Evolutionary conservation across 108 stramenopile species (phyloP), one percentile per base, ranked within the genome.

Genomic region (Aurantiochytrium sp.): DNA sequence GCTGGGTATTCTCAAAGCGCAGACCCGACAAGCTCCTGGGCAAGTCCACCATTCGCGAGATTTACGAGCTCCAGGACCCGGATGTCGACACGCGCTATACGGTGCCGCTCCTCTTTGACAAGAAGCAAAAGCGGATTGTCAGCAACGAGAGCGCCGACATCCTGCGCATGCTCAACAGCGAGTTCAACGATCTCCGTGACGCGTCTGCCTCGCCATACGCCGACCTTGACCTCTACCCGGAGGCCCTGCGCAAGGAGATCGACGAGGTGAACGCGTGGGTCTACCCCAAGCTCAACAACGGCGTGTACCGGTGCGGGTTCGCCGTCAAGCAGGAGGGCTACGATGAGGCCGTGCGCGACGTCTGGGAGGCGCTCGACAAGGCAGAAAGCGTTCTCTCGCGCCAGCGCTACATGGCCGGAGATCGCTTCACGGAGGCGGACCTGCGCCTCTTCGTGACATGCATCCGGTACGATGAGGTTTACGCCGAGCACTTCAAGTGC

Each of bases 291-390:
- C 94, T 98, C 88, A 98, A 97, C 89, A 95, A 98, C 92, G 98
- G 98, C 55, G 97, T 99, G 6, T 99, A 98, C 86, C 92, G 95
- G 37, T 96, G 97, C 87, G 98, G 98, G 3, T 97, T 98, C 90
- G 97, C 97, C 4, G 93, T 93, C 69, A 92, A 95, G 3, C 98
- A 99, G 90, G 85, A 89, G 1, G 50, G 95, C 15, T 98, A 99
- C 90, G 95, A 99, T 36, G 52, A 55, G 36, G 97, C 98, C 24
- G 95, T 98, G 24, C 88, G 90, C 6, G 97, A 96, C 55, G 87
- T 98, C 55, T 96, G 93, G 31, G 93, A 89, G 45, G 95, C 96
- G 15, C 96, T 98, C 85, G 98, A 98, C 88, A 87, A 87, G 52
- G 87, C 92, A n/a, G 98, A 97, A 87, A 90, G 89, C 17, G 89